These are phyloP conservation scores for Kazachstania psychrophila DNA, from an alignment of 805 yeast species.

Conservation along the genomic window DNA sequence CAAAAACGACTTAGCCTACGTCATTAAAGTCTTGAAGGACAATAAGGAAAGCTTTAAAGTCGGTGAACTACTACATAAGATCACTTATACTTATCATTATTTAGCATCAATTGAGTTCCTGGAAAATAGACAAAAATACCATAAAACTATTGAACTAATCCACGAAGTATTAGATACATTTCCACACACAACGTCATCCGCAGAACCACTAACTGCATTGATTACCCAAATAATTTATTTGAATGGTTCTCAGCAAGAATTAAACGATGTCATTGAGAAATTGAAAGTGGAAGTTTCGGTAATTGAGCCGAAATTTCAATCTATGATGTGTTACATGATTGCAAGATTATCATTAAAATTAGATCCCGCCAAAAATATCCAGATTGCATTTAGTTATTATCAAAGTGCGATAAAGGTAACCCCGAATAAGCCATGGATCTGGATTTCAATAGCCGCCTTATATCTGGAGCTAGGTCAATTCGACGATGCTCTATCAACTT, in stretches of 20 bases:
- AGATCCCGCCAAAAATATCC: constrained; percentile 9
- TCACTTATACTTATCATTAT: constrained; percentile 10
- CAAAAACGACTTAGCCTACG: constrained; percentile 9
- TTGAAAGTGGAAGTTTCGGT: constrained; percentile 7
- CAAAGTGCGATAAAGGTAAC: constrained; percentile 13
- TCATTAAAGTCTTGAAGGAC: constrained; percentile 10
- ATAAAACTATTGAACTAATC: constrained; percentile 5
- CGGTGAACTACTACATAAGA: constrained; percentile 10
- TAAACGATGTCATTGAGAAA: constrained; percentile 4
- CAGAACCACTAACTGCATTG: constrained; percentile 9
- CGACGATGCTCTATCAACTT: constrained; percentile 58
- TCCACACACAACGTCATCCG: constrained; percentile 9
- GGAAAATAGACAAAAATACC: constrained; percentile 1
- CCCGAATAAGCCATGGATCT: constrained; percentile 39
- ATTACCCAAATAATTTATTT: constrained; percentile 8
- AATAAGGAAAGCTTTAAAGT: constrained; percentile 5
- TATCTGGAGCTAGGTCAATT: constrained; percentile 51
- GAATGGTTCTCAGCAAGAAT: constrained; percentile 1
- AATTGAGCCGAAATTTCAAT: constrained; percentile 4
- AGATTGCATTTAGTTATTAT: constrained; percentile 14
- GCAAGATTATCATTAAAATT: constrained; percentile 11
- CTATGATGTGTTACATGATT: constrained; percentile 11
- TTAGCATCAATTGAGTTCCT: constrained; percentile 10
- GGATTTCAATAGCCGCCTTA: constrained; percentile 58
- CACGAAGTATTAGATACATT: constrained; percentile 7